These are phyloP conservation scores for Cladosporium velox DNA, from an alignment of 2,329 filamentous ascomycete genomes.

Conservation along the genomic window DNA sequence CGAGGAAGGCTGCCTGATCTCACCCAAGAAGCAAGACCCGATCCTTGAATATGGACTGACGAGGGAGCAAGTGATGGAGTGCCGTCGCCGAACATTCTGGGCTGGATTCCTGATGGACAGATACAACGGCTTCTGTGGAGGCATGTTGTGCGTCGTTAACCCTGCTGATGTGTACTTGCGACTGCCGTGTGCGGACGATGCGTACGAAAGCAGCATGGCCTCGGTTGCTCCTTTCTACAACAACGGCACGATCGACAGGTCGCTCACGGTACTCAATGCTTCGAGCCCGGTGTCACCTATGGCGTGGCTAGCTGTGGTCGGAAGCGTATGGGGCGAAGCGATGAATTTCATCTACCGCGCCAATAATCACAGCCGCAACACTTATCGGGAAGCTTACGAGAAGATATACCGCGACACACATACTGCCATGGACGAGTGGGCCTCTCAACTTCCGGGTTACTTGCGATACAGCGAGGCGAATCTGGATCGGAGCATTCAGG, in stretches of 20 bases:
- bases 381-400: slow-evolving; percentile 52
- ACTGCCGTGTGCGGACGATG: slow-evolving; percentile 62
- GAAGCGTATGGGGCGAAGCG: slow-evolving; percentile 66
- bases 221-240: slow-evolving; percentile 63
- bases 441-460: slow-evolving; percentile 55
- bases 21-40: slow-evolving; percentile 8
- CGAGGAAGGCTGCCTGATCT: slow-evolving; percentile 50
- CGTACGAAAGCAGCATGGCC: slow-evolving; percentile 63
- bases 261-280: slow-evolving; percentile 37
- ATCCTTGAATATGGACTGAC: slow-evolving; percentile 30
- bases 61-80: slow-evolving; percentile 58
- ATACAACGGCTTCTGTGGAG: slow-evolving; percentile 59
- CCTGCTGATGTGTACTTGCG: slow-evolving; percentile 67
- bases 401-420: slow-evolving; percentile 56
- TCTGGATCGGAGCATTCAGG: slow-evolving; percentile 56
- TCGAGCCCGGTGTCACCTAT: slow-evolving; percentile 53
- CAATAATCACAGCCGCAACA: slow-evolving; percentile 45
- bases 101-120: slow-evolving; percentile 70
- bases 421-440: slow-evolving; percentile 61
- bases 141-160: slow-evolving; percentile 57
- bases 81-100: slow-evolving; percentile 71
- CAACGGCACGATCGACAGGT: slow-evolving; percentile 48
- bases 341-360: slow-evolving; percentile 61
- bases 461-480: slow-evolving; percentile 60
- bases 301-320: slow-evolving; percentile 63